Conservation (phyloP, 106 monocot genomes). For the Acanthochlamys bracteata region DNA sequence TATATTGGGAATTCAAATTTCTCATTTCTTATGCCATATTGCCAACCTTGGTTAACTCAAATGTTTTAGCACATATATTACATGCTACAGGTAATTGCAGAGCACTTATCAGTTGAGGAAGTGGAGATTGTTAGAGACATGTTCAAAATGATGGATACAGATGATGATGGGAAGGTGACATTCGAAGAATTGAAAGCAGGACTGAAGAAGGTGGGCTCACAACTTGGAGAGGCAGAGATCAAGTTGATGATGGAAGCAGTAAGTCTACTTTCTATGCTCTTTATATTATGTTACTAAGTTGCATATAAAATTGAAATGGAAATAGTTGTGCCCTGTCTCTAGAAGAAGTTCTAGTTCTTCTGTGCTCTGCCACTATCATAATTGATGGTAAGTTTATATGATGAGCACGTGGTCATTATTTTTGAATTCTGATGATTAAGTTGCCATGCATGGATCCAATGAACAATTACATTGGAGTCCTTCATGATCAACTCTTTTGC, state of each 20-base stretch:
- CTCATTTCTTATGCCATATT: background rate
- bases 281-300: background rate
- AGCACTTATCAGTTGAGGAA: slow-evolving; percentile 61
- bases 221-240: slow-evolving; percentile 62
- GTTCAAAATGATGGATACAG: slow-evolving; percentile 60
- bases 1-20: background rate
- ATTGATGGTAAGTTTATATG: too few relatives aligned
- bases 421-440: too few relatives aligned
- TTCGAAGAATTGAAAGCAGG: slow-evolving; percentile 69
- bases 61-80: background rate
- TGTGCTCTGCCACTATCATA: too few relatives aligned
- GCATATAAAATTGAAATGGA: background rate
- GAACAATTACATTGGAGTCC: too few relatives aligned
- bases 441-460: too few relatives aligned
- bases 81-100: slow-evolving; percentile 52
- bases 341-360: background rate
- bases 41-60: background rate
- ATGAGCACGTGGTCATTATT: too few relatives aligned
- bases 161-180: slow-evolving; percentile 58
- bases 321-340: background rate
- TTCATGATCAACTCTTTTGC: too few relatives aligned
- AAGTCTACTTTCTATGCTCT: slow-evolving; percentile 13
- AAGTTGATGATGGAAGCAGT: slow-evolving; percentile 75
- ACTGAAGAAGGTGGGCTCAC: slow-evolving; percentile 59
- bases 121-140: slow-evolving; percentile 61